phyloP scores from a whole-genome alignment of 148 eudicot species.

The Dianthus caryophyllus region DNA sequence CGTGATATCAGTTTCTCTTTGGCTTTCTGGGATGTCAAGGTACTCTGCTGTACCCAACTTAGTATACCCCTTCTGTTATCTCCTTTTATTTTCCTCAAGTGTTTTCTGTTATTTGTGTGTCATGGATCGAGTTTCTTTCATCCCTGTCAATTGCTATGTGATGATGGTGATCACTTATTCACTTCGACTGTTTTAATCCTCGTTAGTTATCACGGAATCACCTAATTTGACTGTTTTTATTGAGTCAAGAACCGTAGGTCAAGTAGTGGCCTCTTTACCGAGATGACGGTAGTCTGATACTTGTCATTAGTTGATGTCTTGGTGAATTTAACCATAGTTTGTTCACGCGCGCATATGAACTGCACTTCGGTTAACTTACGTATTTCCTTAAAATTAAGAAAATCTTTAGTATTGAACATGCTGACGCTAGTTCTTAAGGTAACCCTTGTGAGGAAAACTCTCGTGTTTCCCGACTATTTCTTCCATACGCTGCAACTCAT shows the following conservation, averaged over 20 bases:
- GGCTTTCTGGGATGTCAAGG: conserved; percentile 23
- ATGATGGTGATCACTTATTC: too few relatives aligned
- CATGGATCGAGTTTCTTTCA: not conserved
- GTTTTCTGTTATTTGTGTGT: not conserved
- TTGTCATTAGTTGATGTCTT: too few relatives aligned
- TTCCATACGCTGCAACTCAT: not conserved
- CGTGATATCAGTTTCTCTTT: conserved; percentile 14
- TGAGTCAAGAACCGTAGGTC: too few relatives aligned
- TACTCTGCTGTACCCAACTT: conserved; percentile 35
- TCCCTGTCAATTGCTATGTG: not conserved
- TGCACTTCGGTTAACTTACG: not conserved
- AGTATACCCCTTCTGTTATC: not conserved
- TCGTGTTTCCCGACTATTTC: not conserved
- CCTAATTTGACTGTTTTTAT: too few relatives aligned
- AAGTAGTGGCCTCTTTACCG: too few relatives aligned
- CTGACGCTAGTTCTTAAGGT: not conserved
- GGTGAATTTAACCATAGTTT: not conserved
- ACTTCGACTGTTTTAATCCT: too few relatives aligned
- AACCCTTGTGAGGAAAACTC: not conserved
- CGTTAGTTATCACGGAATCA: too few relatives aligned
- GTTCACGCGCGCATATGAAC: not conserved
- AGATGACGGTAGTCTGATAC: too few relatives aligned
- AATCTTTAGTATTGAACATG: too few relatives aligned
- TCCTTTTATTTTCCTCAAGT: not conserved
- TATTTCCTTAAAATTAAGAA: too few relatives aligned